A percentile compares a stretch with the other conserved stretches of the same genome.
phyloP scores from a whole-genome alignment of 208 protist genomes.

The Crithidia brevicula region DNA sequence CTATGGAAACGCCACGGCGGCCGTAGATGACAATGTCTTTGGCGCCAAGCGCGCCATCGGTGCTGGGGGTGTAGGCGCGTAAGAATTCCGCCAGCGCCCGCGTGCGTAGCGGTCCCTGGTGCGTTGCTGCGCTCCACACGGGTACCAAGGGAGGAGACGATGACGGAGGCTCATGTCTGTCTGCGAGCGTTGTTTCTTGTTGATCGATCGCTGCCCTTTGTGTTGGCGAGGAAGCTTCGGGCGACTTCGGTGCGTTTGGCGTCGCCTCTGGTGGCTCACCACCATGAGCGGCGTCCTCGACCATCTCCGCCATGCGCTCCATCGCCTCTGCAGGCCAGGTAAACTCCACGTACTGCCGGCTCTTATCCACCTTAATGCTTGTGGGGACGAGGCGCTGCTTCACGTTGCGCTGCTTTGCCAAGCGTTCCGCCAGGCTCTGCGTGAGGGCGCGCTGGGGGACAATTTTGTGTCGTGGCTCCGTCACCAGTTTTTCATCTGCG shows the following conservation, averaged over 20 bases:
- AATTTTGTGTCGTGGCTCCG: constrained; percentile 62
- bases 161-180: no score
- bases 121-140: no score
- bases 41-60: constrained; percentile 61
- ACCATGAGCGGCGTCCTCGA: background rate
- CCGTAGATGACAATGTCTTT: constrained; percentile 75
- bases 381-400: constrained; percentile 61
- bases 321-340: constrained; percentile 60
- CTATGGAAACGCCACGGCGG: constrained; percentile 78
- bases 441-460: constrained; percentile 34
- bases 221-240: background rate
- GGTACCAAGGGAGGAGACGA: background rate
- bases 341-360: constrained; percentile 68
- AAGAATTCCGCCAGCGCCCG: constrained; percentile 83
- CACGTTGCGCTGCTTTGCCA: constrained; percentile 52
- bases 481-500: constrained; percentile 65
- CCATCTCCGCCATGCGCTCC: constrained; percentile 8
- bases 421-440: constrained; percentile 66
- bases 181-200: no score
- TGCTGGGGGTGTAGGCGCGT: constrained; percentile 84
- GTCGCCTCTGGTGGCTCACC: no score
- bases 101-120: constrained; percentile 27
- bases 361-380: constrained; percentile 56
- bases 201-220: no score
- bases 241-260: background rate